Conservation (phyloP, 2,329 filamentous ascomycete species). For the Penicillium aurantiogriseum region DNA sequence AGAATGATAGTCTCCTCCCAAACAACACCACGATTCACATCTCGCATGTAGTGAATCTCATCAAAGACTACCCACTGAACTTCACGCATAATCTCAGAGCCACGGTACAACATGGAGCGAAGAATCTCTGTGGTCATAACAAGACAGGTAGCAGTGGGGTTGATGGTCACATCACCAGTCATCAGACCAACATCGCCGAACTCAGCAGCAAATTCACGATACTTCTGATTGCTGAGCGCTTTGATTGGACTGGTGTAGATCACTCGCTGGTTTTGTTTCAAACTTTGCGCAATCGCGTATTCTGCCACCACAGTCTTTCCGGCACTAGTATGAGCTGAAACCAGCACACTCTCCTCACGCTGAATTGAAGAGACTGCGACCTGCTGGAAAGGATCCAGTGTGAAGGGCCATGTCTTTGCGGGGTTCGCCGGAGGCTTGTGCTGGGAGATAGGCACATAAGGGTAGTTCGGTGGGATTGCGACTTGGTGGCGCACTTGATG, state of each 20-base stretch:
- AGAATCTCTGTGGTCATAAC: slow-evolving; percentile 99
- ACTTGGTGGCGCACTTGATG: slow-evolving; percentile 99
- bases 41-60: slow-evolving; percentile 97
- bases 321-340: slow-evolving; percentile 95
- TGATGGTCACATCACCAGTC: slow-evolving; percentile 99
- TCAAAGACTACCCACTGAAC: slow-evolving; percentile 98
- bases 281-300: slow-evolving; percentile 94
- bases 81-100: slow-evolving; percentile 98
- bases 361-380: slow-evolving; percentile 93
- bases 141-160: slow-evolving; percentile 93
- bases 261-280: slow-evolving; percentile 95
- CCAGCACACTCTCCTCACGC: slow-evolving; percentile 90
- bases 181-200: slow-evolving; percentile 97
- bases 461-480: slow-evolving; percentile 87
- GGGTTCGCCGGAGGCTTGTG: slow-evolving; percentile 88
- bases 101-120: slow-evolving; percentile 95
- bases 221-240: slow-evolving; percentile 97
- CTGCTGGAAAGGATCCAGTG: slow-evolving; percentile 95
- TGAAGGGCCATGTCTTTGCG: slow-evolving; percentile 81
- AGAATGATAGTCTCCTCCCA: slow-evolving; percentile 99
- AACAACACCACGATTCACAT: slow-evolving; percentile 84
- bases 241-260: slow-evolving; percentile 99
- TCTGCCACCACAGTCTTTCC: slow-evolving; percentile 98
- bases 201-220: slow-evolving; percentile 89
- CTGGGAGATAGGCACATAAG: slow-evolving; percentile 90